These are phyloP conservation scores for Fibroporia radiculosa DNA, from an alignment of 768 basidiomycete genomes.

Conservation along the genomic window DNA sequence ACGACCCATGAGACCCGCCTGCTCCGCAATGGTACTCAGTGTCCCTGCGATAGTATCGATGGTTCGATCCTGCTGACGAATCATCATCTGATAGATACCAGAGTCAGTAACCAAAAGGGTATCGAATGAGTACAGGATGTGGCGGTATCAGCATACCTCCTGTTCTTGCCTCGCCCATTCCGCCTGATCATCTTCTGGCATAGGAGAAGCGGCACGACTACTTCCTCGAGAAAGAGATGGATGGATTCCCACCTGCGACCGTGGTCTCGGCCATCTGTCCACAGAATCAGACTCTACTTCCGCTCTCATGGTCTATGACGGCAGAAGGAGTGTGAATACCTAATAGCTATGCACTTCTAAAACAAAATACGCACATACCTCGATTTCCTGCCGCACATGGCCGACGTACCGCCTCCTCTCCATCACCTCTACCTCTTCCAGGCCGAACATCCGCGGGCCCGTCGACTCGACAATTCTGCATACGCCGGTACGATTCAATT, in stretches of 20 bases:
- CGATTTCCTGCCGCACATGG: slow-evolving; percentile 66
- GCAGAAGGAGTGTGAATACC: slow-evolving; percentile 17
- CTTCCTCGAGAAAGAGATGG: not conserved
- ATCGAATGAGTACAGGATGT: too few relatives aligned
- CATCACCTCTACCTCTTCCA: slow-evolving; percentile 71
- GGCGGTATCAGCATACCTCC: slow-evolving; percentile 40
- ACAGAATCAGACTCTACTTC: slow-evolving; percentile 36
- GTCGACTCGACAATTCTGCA: slow-evolving; percentile 81
- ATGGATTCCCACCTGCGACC: slow-evolving; percentile 12
- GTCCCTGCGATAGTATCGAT: slow-evolving; percentile 87
- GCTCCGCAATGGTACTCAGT: slow-evolving; percentile 73
- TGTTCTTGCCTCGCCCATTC: slow-evolving; percentile 86
- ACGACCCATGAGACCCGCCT: slow-evolving; percentile 90
- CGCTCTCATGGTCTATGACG: slow-evolving; percentile 70
- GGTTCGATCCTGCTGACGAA: slow-evolving; percentile 83
- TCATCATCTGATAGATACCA: slow-evolving; percentile 52
- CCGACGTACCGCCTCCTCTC: slow-evolving; percentile 70
- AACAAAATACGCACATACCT: slow-evolving; percentile 40
- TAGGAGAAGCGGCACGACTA: slow-evolving; percentile 4
- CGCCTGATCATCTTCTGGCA: slow-evolving; percentile 53
- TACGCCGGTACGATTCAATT: not conserved
- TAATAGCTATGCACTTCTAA: not conserved
- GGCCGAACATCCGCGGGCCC: slow-evolving; percentile 77
- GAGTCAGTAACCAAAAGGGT: too few relatives aligned
- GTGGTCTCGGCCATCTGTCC: slow-evolving; percentile 17